These are phyloP conservation scores for Aureobasidium sp. DNA, from an alignment of 2,329 filamentous ascomycete genomes.

Conservation along the genomic window DNA sequence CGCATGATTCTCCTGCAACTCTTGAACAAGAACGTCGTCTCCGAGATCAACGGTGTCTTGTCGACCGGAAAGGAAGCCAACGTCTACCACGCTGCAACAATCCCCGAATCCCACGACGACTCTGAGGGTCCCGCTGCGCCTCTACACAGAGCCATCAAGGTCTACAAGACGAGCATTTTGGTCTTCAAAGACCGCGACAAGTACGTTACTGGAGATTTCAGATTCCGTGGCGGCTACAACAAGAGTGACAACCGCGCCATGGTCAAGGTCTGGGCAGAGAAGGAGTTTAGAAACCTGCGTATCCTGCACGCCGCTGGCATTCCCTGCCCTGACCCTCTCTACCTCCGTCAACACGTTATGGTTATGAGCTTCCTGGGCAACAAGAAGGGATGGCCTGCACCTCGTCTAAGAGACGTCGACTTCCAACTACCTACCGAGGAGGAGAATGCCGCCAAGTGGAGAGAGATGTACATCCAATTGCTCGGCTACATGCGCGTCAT, in stretches of 20 bases:
- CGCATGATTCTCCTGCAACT: conserved; percentile 94
- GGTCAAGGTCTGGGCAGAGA: conserved; percentile 98
- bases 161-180: conserved; percentile 97
- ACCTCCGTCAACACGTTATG: conserved; percentile 86
- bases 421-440: conserved; percentile 51
- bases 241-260: conserved; percentile 93
- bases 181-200: conserved; percentile 97
- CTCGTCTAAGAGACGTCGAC: conserved; percentile 78
- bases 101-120: conserved; percentile 48
- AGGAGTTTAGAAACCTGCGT: conserved; percentile 91
- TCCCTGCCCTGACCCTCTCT: conserved; percentile 81
- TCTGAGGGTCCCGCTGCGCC: conserved; percentile 39
- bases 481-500: conserved; percentile 84
- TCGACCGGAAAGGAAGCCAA: conserved; percentile 98
- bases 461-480: conserved; percentile 71
- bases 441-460: conserved; percentile 62
- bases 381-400: conserved; percentile 78
- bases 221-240: conserved; percentile 85
- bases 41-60: conserved; percentile 88
- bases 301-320: conserved; percentile 79
- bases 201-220: conserved; percentile 90
- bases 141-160: conserved; percentile 83
- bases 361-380: conserved; percentile 93
- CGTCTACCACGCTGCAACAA: conserved; percentile 81
- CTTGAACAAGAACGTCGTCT: conserved; percentile 84